A percentile compares a stretch with the other conserved stretches of the same genome.
Conservation (phyloP, 441 rosid genomes). For the Cnidoscolus chayamansa region DNA sequence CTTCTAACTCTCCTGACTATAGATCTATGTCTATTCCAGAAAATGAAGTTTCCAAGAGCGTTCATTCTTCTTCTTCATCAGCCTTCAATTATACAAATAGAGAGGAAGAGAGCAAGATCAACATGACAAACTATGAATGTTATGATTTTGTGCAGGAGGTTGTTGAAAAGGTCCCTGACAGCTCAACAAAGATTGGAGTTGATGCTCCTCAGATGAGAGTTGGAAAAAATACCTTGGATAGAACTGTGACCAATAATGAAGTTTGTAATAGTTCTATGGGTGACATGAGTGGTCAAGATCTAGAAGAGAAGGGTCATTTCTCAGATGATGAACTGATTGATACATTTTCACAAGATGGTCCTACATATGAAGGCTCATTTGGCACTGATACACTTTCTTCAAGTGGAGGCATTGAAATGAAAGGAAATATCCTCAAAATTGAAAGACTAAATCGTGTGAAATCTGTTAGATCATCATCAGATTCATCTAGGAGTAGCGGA, state of each 20-base stretch:
- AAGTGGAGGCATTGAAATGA: slow-evolving; percentile 31
- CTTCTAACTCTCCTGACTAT: slow-evolving; percentile 34
- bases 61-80: slow-evolving; percentile 29
- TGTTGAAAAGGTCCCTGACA: slow-evolving; percentile 21
- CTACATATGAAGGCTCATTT: slow-evolving; percentile 20
- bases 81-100: slow-evolving; percentile 23
- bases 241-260: slow-evolving; percentile 23
- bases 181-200: slow-evolving; percentile 18
- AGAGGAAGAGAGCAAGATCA: slow-evolving; percentile 27
- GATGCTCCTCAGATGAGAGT: slow-evolving; percentile 18
- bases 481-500: slow-evolving; percentile 45
- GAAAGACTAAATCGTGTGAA: slow-evolving; percentile 62
- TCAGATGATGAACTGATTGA: slow-evolving; percentile 29
- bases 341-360: slow-evolving; percentile 25
- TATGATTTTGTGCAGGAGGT: slow-evolving; percentile 28
- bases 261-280: slow-evolving; percentile 24
- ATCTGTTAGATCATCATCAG: slow-evolving; percentile 72
- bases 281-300: slow-evolving; percentile 21
- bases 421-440: slow-evolving; percentile 27
- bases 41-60: slow-evolving; percentile 19
- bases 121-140: slow-evolving; percentile 16
- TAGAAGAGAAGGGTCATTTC: slow-evolving; percentile 23
- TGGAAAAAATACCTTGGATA: slow-evolving; percentile 15
- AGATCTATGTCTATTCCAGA: slow-evolving; percentile 25
- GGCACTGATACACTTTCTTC: slow-evolving; percentile 26